Evolutionary conservation across 345 rosid species (phyloP).

Genomic region (Melaleuca quinquenervia): DNA sequence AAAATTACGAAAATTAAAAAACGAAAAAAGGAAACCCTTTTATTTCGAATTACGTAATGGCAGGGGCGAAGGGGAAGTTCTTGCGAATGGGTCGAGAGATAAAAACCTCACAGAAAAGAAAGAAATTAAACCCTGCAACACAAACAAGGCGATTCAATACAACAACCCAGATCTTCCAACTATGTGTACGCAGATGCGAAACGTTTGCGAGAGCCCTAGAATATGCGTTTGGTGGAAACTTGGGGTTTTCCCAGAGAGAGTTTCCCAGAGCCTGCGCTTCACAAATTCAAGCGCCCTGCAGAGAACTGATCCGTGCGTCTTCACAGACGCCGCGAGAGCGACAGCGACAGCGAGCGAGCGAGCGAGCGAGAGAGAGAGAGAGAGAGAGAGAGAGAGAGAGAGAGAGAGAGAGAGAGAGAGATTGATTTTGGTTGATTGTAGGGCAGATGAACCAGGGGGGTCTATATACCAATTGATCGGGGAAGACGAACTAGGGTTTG

Average conservation of each 20-base stretch:
- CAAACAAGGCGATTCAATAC: neutral
- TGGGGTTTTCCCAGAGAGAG: neutral
- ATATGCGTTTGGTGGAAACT: neutral
- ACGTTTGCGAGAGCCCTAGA: neutral
- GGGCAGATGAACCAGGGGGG: neutral
- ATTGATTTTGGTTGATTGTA: neutral
- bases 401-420: neutral
- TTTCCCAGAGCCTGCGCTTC: neutral
- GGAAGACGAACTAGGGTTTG: neutral
- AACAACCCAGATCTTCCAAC: neutral
- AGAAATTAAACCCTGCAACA: neutral
- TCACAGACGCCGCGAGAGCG: neutral
- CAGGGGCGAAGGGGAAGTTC: neutral
- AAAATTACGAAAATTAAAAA: neutral
- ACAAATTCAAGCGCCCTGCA: neutral
- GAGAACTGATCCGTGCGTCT: neutral
- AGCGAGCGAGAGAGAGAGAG: neutral
- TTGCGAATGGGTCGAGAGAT: neutral
- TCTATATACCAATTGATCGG: neutral
- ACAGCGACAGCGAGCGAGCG: neutral
- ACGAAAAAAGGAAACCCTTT: neutral
- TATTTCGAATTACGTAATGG: neutral
- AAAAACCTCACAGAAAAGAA: neutral
- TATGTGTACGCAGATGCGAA: neutral
- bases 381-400: neutral